These are phyloP conservation scores for Rosa multiflora DNA, from an alignment of 306 rosid genomes.

Conservation along the genomic window DNA sequence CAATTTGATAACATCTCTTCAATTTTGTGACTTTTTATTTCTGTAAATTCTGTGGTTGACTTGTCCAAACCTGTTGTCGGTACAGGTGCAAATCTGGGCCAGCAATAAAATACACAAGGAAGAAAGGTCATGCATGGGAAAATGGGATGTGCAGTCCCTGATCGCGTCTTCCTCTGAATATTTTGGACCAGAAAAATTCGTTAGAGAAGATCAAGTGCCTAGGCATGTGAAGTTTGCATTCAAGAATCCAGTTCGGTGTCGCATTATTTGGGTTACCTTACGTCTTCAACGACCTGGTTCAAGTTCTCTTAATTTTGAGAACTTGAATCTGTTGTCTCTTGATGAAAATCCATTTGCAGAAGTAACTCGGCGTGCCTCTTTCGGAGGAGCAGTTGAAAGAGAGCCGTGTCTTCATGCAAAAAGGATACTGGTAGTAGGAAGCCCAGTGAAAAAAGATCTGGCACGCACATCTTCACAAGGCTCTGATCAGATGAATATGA, in stretches of 20 bases:
- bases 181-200: slow-evolving; percentile 65
- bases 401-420: slow-evolving; percentile 92
- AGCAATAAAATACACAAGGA: slow-evolving; percentile 88
- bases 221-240: slow-evolving; percentile 84
- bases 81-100: slow-evolving; percentile 97
- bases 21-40: background rate
- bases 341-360: slow-evolving; percentile 89
- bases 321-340: slow-evolving; percentile 71
- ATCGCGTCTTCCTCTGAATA: slow-evolving; percentile 62
- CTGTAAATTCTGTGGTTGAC: slow-evolving; percentile 12
- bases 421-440: slow-evolving; percentile 84
- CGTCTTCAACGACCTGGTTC: slow-evolving; percentile 85
- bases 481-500: slow-evolving; percentile 59
- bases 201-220: slow-evolving; percentile 52
- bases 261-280: slow-evolving; percentile 84
- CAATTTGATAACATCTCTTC: background rate
- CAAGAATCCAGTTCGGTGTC: slow-evolving; percentile 79
- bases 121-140: slow-evolving; percentile 90
- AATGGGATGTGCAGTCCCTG: slow-evolving; percentile 92
- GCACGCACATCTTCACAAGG: slow-evolving; percentile 53
- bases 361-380: slow-evolving; percentile 70
- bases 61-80: slow-evolving; percentile 22
- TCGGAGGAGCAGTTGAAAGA: slow-evolving; percentile 71
- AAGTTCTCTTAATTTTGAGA: slow-evolving; percentile 67
- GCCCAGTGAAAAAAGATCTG: slow-evolving; percentile 54